Conservation (phyloP, 495 filamentous ascomycete genomes). For the Aspergillus indologenus region DNA sequence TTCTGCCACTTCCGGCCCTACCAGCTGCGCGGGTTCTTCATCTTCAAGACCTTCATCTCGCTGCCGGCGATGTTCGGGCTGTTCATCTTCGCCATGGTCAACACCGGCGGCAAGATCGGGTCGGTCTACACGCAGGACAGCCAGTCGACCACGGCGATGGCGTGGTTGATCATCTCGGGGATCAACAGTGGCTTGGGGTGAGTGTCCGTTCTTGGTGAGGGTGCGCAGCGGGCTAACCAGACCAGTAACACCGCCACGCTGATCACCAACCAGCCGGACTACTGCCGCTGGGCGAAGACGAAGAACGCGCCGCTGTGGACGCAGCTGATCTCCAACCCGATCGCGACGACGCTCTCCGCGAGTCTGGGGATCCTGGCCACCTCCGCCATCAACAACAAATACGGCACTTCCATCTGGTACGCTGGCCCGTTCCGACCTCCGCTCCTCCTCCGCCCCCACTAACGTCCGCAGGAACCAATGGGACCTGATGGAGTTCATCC, state of each 20-base stretch:
- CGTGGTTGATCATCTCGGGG: slow-evolving; percentile 39
- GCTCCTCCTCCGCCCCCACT: background rate
- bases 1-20: slow-evolving; percentile 33
- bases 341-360: slow-evolving; percentile 39
- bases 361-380: slow-evolving; percentile 42
- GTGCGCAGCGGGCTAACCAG: too few relatives aligned
- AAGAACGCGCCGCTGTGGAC: slow-evolving; percentile 36
- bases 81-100: slow-evolving; percentile 29
- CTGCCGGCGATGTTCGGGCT: slow-evolving; percentile 31
- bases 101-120: slow-evolving; percentile 35
- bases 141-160: slow-evolving; percentile 20
- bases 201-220: background rate
- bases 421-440: too few relatives aligned
- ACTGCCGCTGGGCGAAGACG: slow-evolving; percentile 36
- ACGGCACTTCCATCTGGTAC: slow-evolving; percentile 31
- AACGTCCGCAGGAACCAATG: slow-evolving; percentile 27
- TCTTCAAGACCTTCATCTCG: slow-evolving; percentile 29
- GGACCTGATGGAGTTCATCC: slow-evolving; percentile 32
- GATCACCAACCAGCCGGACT: slow-evolving; percentile 42
- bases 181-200: slow-evolving; percentile 42
- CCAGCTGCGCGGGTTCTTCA: slow-evolving; percentile 30
- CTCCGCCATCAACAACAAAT: slow-evolving; percentile 38
- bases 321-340: slow-evolving; percentile 35
- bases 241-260: slow-evolving; percentile 35
- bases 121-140: slow-evolving; percentile 21